phyloP scores from a whole-genome alignment of 2,329 filamentous ascomycete species.

The Epichloe coenophiala region DNA sequence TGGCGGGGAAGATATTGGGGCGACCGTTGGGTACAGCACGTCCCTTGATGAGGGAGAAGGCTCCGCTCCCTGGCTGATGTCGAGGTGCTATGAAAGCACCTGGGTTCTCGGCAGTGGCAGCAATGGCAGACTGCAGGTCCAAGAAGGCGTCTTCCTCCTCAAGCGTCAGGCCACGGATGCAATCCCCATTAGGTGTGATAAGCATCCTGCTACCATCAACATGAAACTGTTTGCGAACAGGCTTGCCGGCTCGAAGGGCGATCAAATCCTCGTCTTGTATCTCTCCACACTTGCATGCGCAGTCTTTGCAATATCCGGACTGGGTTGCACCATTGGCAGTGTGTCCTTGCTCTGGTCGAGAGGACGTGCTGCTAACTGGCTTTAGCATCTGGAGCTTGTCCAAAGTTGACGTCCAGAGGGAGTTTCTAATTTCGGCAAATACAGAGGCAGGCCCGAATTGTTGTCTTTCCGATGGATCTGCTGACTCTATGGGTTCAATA shows the following conservation, averaged over 20 bases:
- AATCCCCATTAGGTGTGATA: constrained; percentile 63
- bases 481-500: constrained; percentile 6
- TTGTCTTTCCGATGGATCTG: constrained; percentile 16
- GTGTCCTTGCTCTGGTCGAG: constrained; percentile 15
- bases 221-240: constrained; percentile 43
- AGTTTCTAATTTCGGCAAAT: constrained; percentile 21
- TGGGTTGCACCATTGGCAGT: constrained; percentile 10
- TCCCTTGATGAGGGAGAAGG: constrained; percentile 50
- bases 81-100: constrained; percentile 42
- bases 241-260: constrained; percentile 38
- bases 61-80: constrained; percentile 37
- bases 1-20: constrained; percentile 46
- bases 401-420: constrained; percentile 18
- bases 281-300: constrained; percentile 25
- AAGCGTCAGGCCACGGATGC: constrained; percentile 55
- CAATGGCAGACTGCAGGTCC: constrained; percentile 49
- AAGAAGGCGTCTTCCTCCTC: constrained; percentile 61
- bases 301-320: constrained; percentile 22
- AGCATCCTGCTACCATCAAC: constrained; percentile 54
- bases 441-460: constrained; percentile 20
- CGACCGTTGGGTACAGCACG: constrained; percentile 51
- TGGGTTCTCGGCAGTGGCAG: constrained; percentile 34
- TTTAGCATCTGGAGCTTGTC: constrained; percentile 25
- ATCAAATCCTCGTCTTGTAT: constrained; percentile 38
- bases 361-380: constrained; percentile 18